Conservation (phyloP, 148 eudicot species). For the Salicornia ramosissima region DNA sequence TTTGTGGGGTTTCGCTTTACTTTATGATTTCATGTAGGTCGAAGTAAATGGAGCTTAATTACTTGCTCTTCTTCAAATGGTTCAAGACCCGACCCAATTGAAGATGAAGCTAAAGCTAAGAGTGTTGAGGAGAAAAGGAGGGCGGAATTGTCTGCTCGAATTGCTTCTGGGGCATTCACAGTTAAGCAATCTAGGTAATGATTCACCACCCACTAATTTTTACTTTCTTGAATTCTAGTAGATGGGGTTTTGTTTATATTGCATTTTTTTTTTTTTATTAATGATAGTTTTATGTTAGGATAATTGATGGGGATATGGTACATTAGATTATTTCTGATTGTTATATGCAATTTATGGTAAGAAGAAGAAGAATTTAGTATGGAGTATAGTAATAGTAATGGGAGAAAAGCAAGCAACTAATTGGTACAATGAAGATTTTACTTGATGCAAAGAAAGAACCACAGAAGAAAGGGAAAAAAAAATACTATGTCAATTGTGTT, state of each 20-base stretch:
- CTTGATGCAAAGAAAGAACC: neutral
- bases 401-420: neutral
- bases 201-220: neutral
- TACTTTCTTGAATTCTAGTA: neutral
- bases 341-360: neutral
- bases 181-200: constrained; percentile 63
- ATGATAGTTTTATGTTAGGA: neutral
- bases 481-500: neutral
- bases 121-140: constrained; percentile 55
- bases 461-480: neutral
- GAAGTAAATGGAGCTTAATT: constrained; percentile 30
- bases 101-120: constrained; percentile 39
- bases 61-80: constrained; percentile 62
- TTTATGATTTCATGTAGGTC: constrained; percentile 32
- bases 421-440: neutral
- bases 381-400: neutral
- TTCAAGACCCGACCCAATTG: constrained; percentile 38
- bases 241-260: neutral
- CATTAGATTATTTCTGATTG: neutral
- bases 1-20: constrained; percentile 14
- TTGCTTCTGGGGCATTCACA: constrained; percentile 90
- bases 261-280: neutral
- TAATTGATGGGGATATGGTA: neutral
- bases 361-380: neutral
- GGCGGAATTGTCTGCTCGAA: constrained; percentile 70